These are phyloP conservation scores for Saccharomycopsis amapae DNA, from an alignment of 805 yeast species.

Conservation along the genomic window DNA sequence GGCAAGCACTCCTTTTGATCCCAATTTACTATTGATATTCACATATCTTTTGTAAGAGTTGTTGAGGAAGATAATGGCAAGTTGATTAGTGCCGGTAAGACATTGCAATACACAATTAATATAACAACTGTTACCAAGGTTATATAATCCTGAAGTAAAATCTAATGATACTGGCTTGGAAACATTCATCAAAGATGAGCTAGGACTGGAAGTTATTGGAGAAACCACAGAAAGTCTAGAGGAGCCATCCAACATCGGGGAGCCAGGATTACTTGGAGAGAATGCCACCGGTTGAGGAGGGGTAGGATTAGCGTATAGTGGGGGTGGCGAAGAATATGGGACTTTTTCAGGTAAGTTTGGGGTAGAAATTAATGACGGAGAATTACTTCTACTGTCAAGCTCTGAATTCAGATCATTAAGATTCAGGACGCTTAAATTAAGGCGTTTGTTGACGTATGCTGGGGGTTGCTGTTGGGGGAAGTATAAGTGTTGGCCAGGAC, in stretches of 20 bases:
- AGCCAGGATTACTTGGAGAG: neutral
- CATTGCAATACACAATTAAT: constrained; percentile 91
- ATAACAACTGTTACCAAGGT: constrained; percentile 88
- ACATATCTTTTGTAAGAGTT: constrained; percentile 59
- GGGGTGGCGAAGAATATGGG: too few relatives aligned
- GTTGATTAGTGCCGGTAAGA: constrained; percentile 60
- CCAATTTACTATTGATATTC: constrained; percentile 65
- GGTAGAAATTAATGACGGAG: too few relatives aligned
- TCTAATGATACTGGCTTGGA: constrained; percentile 21
- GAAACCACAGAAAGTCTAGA: too few relatives aligned
- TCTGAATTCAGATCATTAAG: neutral
- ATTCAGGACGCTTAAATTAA: neutral
- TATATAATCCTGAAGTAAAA: constrained; percentile 64
- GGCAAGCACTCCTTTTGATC: constrained; percentile 75
- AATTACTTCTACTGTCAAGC: constrained; percentile 3
- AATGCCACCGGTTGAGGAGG: constrained; percentile 1
- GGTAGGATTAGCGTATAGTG: too few relatives aligned
- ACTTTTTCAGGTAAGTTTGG: too few relatives aligned
- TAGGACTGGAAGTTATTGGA: too few relatives aligned
- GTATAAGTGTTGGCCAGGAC: neutral
- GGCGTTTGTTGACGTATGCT: too few relatives aligned
- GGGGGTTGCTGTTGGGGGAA: constrained; percentile 20
- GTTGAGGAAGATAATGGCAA: constrained; percentile 54
- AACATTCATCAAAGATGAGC: too few relatives aligned
- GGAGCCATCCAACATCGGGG: neutral